A percentile compares a stretch with the other conserved stretches of the same genome.
phyloP scores from a whole-genome alignment of 495 filamentous ascomycete genomes.

The Neurospora sublineolata region DNA sequence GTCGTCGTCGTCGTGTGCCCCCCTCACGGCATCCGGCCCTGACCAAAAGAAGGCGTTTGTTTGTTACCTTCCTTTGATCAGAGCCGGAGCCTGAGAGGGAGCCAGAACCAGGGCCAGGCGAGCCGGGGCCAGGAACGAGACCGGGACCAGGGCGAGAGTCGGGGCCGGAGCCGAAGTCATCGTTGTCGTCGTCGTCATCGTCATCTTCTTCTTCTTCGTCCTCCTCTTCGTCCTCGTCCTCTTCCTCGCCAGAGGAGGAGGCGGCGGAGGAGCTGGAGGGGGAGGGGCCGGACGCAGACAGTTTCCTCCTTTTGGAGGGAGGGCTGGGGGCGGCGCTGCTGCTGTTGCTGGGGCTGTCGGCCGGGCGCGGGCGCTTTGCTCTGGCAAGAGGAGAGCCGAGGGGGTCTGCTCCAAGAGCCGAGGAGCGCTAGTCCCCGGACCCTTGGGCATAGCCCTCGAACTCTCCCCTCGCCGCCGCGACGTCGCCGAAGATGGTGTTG shows the following conservation, averaged over 20 bases:
- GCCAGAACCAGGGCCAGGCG: not conserved
- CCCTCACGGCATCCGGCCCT: not conserved
- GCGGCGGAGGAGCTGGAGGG: not conserved
- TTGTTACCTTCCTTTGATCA: not conserved
- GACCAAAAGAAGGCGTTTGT: not conserved
- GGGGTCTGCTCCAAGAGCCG: not conserved
- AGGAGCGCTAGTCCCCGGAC: not conserved
- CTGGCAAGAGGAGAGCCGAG: not conserved
- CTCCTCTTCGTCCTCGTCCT: not conserved
- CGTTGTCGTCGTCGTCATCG: not conserved
- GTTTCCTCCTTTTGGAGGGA: not conserved
- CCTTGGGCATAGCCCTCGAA: not conserved
- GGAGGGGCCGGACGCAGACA: not conserved
- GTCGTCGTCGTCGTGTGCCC: not conserved
- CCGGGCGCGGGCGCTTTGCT: not conserved
- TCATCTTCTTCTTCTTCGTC: not conserved
- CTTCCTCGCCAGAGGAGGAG: not conserved
- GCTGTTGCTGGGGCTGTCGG: not conserved
- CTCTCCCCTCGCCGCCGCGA: not conserved
- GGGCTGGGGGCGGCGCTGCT: not conserved
- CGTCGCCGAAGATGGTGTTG: not conserved
- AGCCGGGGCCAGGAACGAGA: not conserved
- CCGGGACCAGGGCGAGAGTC: not conserved
- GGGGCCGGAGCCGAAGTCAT: not conserved
- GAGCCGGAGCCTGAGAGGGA: not conserved